A percentile compares a stretch with the other conserved stretches of the same genome.
Conservation (phyloP, 2,329 filamentous ascomycete genomes). For the Alternaria hordeiaustralica region DNA sequence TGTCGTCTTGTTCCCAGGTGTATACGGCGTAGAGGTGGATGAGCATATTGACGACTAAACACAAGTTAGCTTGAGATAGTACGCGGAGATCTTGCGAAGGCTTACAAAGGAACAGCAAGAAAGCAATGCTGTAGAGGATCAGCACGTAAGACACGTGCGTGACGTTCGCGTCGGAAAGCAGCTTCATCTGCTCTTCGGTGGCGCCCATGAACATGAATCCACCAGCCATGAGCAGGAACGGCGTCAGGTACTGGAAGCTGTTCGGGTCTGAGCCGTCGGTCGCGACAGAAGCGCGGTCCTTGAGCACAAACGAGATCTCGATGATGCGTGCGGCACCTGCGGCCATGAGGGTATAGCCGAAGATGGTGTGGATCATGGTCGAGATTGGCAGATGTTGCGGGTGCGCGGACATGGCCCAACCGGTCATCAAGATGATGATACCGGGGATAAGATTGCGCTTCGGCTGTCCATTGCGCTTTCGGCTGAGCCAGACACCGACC, state of each 20-base stretch:
- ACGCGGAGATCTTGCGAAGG: conserved; percentile 35
- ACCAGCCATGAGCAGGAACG: conserved; percentile 83
- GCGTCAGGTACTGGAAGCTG: conserved; percentile 74
- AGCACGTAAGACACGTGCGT: conserved; percentile 92
- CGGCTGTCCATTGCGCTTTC: conserved; percentile 79
- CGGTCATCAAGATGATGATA: conserved; percentile 89
- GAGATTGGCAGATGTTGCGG: conserved; percentile 84
- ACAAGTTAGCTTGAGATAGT: conserved; percentile 16
- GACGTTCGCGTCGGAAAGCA: conserved; percentile 75
- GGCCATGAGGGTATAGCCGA: conserved; percentile 95
- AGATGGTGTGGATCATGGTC: conserved; percentile 85
- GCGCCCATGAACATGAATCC: conserved; percentile 98
- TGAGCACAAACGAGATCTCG: conserved; percentile 87
- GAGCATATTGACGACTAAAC: conserved; percentile 77
- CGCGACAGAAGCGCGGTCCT: conserved; percentile 70
- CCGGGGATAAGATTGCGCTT: conserved; percentile 93
- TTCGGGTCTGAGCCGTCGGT: conserved; percentile 73
- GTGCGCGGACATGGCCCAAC: conserved; percentile 94
- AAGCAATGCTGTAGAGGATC: conserved; percentile 88
- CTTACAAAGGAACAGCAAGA: conserved; percentile 85
- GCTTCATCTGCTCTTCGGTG: conserved; percentile 91
- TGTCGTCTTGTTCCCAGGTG: conserved; percentile 52
- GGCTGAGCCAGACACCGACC: conserved; percentile 89
- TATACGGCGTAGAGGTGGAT: conserved; percentile 80
- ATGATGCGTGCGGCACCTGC: conserved; percentile 84